phyloP scores from a whole-genome alignment of 2,329 filamentous ascomycete genomes.

The Sporothrix schenckii region DNA sequence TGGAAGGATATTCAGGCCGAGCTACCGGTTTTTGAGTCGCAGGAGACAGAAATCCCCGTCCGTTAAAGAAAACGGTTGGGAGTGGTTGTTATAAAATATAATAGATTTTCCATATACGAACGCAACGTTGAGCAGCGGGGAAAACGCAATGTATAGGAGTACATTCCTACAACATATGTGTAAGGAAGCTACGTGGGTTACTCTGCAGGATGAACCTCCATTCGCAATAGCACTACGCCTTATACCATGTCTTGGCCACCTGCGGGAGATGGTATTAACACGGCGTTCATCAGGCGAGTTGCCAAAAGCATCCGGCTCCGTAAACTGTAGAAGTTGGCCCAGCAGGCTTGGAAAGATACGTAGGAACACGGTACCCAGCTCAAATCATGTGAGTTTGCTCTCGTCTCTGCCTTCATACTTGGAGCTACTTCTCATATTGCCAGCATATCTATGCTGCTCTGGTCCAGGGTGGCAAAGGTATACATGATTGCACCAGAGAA shows the following conservation, averaged over 20 bases:
- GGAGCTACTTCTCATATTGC: too few relatives aligned
- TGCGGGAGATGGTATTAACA: too few relatives aligned
- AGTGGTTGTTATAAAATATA: background rate
- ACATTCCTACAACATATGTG: background rate
- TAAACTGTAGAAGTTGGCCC: background rate
- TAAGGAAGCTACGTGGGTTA: background rate
- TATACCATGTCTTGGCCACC: background rate
- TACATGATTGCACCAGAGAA: background rate
- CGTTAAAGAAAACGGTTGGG: constrained; percentile 21
- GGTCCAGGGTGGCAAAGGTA: background rate
- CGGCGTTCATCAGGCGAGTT: too few relatives aligned
- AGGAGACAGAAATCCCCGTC: constrained; percentile 54
- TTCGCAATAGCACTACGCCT: too few relatives aligned
- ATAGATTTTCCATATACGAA: constrained; percentile 9
- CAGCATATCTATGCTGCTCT: background rate
- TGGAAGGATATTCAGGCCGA: constrained; percentile 73
- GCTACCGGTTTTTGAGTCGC: constrained; percentile 81
- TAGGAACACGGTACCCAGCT: background rate
- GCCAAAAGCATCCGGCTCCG: background rate
- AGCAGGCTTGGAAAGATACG: background rate
- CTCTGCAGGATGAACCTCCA: too few relatives aligned
- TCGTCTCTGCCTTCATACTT: background rate
- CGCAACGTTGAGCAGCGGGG: background rate
- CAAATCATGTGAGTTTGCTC: background rate
- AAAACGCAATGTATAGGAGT: background rate